Conservation (phyloP, 2,329 filamentous ascomycete genomes). For the Arthrinium puccinioides region DNA sequence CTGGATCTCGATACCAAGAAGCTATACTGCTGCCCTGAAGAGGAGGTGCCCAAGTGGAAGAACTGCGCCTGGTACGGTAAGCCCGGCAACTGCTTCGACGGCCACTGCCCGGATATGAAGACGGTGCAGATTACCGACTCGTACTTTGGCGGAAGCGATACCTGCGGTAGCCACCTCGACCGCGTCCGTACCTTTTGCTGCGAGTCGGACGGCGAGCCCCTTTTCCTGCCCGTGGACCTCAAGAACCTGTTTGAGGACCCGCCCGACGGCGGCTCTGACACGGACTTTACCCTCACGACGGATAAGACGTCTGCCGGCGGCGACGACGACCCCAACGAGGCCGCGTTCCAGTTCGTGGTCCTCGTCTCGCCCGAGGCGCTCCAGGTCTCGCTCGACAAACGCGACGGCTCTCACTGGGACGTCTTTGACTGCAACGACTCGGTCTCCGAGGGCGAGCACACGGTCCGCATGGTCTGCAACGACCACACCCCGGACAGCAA, state of each 20-base stretch:
- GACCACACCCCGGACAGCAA: slow-evolving; percentile 25
- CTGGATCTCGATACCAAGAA: slow-evolving; percentile 12
- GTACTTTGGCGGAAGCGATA: slow-evolving; percentile 18
- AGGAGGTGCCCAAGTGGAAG: slow-evolving; percentile 18
- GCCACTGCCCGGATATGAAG: slow-evolving; percentile 19
- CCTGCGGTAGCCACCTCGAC: slow-evolving; percentile 10
- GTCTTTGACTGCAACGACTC: slow-evolving; percentile 27
- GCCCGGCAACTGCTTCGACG: slow-evolving; percentile 23
- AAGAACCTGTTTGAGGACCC: slow-evolving; percentile 26
- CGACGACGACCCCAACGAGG: slow-evolving; percentile 21
- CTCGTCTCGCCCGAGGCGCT: slow-evolving; percentile 24
- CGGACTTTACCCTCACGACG: slow-evolving; percentile 11
- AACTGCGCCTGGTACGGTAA: slow-evolving; percentile 29
- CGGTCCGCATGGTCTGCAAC: slow-evolving; percentile 28
- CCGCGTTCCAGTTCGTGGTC: slow-evolving; percentile 24
- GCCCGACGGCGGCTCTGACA: slow-evolving; percentile 20
- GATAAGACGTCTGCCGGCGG: no score
- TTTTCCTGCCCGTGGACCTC: slow-evolving; percentile 28
- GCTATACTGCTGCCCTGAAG: slow-evolving; percentile 19
- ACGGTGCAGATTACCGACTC: slow-evolving; percentile 19
- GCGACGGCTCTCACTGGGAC: slow-evolving; percentile 38
- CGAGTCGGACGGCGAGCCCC: slow-evolving; percentile 17
- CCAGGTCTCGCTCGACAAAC: slow-evolving; percentile 26
- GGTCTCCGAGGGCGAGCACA: slow-evolving; percentile 20
- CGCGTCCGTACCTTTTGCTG: slow-evolving; percentile 25